Evolutionary conservation across 331 rosid genomes (phyloP), one percentile per base, ranked within the genome.

Genomic region (Quercus phellos): DNA sequence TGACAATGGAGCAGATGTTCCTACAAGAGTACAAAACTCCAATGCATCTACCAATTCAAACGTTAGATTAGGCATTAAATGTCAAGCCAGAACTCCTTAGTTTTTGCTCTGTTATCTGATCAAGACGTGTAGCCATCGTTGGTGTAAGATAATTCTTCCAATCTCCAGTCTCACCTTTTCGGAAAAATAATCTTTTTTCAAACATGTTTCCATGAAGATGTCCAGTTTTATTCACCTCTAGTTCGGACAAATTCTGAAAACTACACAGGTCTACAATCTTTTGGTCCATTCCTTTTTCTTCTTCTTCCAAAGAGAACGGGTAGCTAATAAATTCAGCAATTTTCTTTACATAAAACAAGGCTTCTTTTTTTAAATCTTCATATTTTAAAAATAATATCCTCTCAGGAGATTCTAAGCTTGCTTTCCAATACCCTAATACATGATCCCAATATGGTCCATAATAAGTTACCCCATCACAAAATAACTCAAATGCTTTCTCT

Each of bases 181-280:
- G 1, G 53, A 67, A 72, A 22, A 17, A 74, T 24, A 5, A 13
- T 14, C 4, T 19, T 14, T 43, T 38, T 38, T 51, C 79, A 5
- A 76, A 0, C 30, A 13, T 1, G 19, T 3, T 3, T 2, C 3
- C 12, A 72, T 17, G 27, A 27, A 46, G 53, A 10, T 46, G 27
- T 43, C 78, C 79, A 66, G 1, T 80, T 42, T 76, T 81, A 56
- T 76, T 70, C 43, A 63, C 78, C 74, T 71, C 78, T 66, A 81
- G 72, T 35, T 58, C 42, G 22, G 75, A 67, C 79, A 68, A 55
- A 43, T 35, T 74, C 63, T 80, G 79, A 46, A 74, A 21, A 16
- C 75, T 74, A 35, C 83, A 80, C 1, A 80, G 51, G 46, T 67
- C 55, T 67, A 68, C 30, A 5, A 80, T 29, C 6, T 80, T 63